Base-by-base conservation (phyloP, 345 rosid genomes). In the Raphanus raphanistrum region DNA sequence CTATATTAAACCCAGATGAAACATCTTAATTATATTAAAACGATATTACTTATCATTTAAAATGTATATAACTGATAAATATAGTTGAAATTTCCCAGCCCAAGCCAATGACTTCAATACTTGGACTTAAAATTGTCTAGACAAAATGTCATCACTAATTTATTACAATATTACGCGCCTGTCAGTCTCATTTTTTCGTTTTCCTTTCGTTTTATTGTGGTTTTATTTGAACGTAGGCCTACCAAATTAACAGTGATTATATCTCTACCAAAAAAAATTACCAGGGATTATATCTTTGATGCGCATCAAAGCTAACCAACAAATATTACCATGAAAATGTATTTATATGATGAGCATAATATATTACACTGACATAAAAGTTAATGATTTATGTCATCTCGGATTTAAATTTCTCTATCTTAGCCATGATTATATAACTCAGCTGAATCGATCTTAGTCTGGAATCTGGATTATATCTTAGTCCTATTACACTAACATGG, bases 81-180 rank as follows among this genome's bases (percentile, higher is more conserved):
- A 48, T 48, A 4, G 54, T 48, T 48, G 13, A 2, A 48, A 48
- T 48, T 48, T 21, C 25, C 66, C 15, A 41, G 76, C 57, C 57
- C 76, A 71, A 32, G 67, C 71, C 66, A 36, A 71, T 55, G 66
- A 60, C 58, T 72, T 78, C 29, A 66, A 72, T 66, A 72, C 32
- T 69, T 78, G 63, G 81, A 76, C 73, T 78, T 78, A 33, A 72
- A 45, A 45, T 8, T 72, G 69, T 72, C 77, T 66, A 25, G 25
- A 31, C 52, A 65, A 63, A 13, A 52, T 57, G 63, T 48, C 25
- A 72, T 48, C 69, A 41, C 58, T 21, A 21, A 78, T 78, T 77
- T 72, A 78, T 66, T 72, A 59, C 77, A 72, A 58, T 4, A n/a
- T 78, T 71, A 71, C 52, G 54, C 81, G 72, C 65, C 15, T 58